Base-by-base conservation (phyloP, 805 yeast species). In the Ogataea trehalophila region DNA sequence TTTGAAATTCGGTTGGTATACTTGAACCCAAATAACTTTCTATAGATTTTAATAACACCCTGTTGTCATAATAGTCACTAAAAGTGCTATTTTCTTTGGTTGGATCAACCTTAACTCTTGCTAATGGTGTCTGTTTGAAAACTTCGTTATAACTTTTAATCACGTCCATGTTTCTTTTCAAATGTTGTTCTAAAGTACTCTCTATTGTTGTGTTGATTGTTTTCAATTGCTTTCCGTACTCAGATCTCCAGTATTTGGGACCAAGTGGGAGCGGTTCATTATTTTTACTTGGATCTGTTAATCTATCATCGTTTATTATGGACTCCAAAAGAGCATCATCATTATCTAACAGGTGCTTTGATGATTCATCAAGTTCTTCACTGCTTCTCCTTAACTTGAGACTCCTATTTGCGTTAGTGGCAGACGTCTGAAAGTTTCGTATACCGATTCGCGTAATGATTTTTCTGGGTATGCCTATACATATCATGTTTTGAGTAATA, bases 1-100 rank as follows among this genome's bases (percentile, higher is more conserved):
- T 55, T 42, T 68, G 71, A 35, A 58, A 61, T 6, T 61, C 58
- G 5, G 70, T 65, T 11, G 67, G 62, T 11, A 23, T 35, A 7
- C 43, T 33, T 3, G 55, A 40, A 5, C 51, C 47, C 0, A 63
- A 33, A 34, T 54, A 55, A 6, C 49, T 38, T 11, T 49, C 36
- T 1, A 63, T 16, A 15, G 62, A 54, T 14, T 44, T 33, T 37
- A 55, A 50, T 18, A 60, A 36, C 4, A 39, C 17, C 11, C 36
- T 38, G 41, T 53, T 55, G 3, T 39, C 45, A 36, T 54, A 57
- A 37, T 58, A 57, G 31, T 59, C 61, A 1, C 37, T 36, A 46
- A 66, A 58, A 6, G 20, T 37, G 5, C 55, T 34, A 5, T 49
- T 42, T 5, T 42, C 46, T 35, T 54, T 45, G 15, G 57, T 42